Percentiles rank a stretch among this genome's conserved stretches.
phyloP scores from a whole-genome alignment of 805 yeast species.

The Barnettozyma populi region DNA sequence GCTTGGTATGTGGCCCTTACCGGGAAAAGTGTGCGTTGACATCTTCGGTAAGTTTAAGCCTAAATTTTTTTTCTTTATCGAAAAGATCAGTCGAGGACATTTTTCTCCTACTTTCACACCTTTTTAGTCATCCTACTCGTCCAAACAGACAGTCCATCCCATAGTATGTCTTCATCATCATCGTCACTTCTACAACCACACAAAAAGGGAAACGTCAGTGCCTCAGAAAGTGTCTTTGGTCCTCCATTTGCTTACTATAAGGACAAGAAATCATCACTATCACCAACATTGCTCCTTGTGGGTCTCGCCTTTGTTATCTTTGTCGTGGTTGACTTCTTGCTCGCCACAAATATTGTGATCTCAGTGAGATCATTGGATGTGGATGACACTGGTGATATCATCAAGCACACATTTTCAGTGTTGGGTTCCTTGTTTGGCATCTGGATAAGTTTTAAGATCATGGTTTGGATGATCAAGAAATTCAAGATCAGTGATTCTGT shows the following conservation, averaged over 20 bases:
- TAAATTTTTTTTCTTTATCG: conserved; percentile 5
- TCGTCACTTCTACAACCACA: background rate
- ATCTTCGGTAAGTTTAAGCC: background rate
- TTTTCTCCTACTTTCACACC: background rate
- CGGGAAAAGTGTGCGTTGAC: background rate
- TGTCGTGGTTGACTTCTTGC: conserved; percentile 27
- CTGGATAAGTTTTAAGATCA: conserved; percentile 18
- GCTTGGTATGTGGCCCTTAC: background rate
- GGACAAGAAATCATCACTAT: conserved; percentile 15
- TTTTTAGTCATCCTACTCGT: background rate
- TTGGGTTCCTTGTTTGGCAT: conserved; percentile 13
- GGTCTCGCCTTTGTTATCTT: conserved; percentile 24
- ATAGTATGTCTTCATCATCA: background rate
- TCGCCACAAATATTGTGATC: conserved; percentile 31
- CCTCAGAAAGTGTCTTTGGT: conserved; percentile 22
- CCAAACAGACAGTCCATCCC: background rate
- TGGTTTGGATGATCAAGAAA: conserved; percentile 18
- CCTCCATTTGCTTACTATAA: conserved; percentile 22
- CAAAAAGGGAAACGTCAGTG: background rate
- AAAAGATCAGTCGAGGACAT: conserved; percentile 4
- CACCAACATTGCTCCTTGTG: conserved; percentile 23
- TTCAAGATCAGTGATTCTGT: conserved; percentile 16
- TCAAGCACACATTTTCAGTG: conserved; percentile 15
- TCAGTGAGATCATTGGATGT: conserved; percentile 30
- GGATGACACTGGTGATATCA: conserved; percentile 15